Base-by-base conservation (phyloP, 1,284 basidiomycete species). In the Tilletia walkeri region DNA sequence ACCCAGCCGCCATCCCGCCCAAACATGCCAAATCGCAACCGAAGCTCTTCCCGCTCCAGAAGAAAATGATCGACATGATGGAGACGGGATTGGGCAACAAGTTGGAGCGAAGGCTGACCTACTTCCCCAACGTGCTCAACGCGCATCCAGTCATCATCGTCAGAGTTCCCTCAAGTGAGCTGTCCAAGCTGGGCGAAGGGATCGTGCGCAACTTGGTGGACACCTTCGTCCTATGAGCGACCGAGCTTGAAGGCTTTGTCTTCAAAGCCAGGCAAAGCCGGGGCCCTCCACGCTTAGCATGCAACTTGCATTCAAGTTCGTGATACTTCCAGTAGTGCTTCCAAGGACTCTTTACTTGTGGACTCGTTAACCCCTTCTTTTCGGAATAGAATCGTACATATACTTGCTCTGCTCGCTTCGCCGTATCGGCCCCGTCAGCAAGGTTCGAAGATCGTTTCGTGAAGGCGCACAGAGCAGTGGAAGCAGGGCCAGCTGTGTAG, bases 71-170 rank as follows among this genome's bases (percentile, higher is more conserved):
- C 36, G 34, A 38, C 34, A 14, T 18, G 7, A 24, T 63, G 36
- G 34, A 63, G 36, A 18, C 59, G 36, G 36, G 34, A 34, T 63
- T 41, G 59, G 59, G 3, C 30, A n/a, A 4, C 41, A 50, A 50
- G 41, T 20, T 66, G 38, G 45, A 66, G 45, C 39, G 65, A 7
- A 38, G 41, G 45, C 10, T 50, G 16, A 41, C 39, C 45, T 66
- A 66, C 45, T 66, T 66, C 48, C 45, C 65, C 4, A 9, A 36
- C 4, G 65, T 66, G 10, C n/a, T 66, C 65, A 66, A 66, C 30
- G 39, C 65, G 65, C 65, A 66, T 41, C 24, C 65, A 41, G 34
- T 66, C 45, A 48, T 66, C 48, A 66, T 66, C 30, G 65, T 66
- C 39, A 38, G 65, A 10, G 24, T 48, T 5, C 65, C 65, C 5